A percentile compares a stretch with the other conserved stretches of the same genome.
phyloP scores from a whole-genome alignment of 148 eudicot species.

The Mesembryanthemum crystallinum region DNA sequence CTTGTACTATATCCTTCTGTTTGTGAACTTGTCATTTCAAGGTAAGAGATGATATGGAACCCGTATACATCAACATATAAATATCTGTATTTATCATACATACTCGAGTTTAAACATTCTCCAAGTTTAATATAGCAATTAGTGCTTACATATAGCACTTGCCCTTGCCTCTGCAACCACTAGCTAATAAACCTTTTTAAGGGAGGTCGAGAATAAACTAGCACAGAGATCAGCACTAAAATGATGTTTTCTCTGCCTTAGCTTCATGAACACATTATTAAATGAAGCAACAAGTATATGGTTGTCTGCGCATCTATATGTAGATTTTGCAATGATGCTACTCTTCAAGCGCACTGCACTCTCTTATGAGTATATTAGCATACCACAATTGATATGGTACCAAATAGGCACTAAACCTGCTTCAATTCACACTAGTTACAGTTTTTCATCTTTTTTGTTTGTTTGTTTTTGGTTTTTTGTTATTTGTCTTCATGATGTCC shows the following conservation, averaged over 20 bases:
- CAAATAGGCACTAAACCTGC: not conserved
- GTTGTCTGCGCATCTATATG: too few relatives aligned
- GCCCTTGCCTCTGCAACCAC: not conserved
- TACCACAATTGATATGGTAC: not conserved
- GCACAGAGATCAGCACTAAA: not conserved
- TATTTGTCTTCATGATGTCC: not conserved
- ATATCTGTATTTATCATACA: not conserved
- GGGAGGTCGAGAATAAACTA: not conserved
- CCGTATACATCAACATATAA: not conserved
- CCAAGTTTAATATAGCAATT: not conserved
- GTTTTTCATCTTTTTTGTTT: not conserved
- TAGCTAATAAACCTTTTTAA: not conserved
- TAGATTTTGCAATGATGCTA: not conserved
- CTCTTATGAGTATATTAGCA: not conserved
- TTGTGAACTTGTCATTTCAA: constrained; percentile 88
- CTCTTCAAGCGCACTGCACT: too few relatives aligned
- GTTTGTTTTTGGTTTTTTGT: not conserved
- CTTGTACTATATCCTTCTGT: constrained; percentile 76
- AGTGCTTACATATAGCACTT: not conserved
- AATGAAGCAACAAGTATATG: too few relatives aligned
- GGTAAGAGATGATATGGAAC: constrained; percentile 41
- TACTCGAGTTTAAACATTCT: not conserved
- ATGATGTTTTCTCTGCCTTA: not conserved
- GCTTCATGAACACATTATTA: not conserved
- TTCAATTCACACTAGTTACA: not conserved